Base-by-base conservation (phyloP, 495 filamentous ascomycete species). In the Emericellopsis terricola region DNA sequence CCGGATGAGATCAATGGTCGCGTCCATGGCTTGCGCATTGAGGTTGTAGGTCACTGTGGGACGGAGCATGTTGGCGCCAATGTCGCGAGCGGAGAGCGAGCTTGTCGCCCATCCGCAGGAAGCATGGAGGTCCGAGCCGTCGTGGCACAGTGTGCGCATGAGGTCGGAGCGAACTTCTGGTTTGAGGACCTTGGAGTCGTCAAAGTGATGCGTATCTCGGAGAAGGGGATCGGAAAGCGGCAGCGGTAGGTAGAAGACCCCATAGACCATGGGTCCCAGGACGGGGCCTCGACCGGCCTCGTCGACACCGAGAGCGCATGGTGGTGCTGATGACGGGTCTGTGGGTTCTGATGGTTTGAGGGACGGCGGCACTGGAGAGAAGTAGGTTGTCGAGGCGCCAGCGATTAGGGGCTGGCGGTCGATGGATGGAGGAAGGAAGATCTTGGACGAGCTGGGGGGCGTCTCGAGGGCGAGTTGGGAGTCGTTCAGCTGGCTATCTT, bases 11-110 rank as follows among this genome's bases (percentile, higher is more conserved):
- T 68, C 70, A n/a, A 91, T 68, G 1, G 89, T 97, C 0, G 89
- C 84, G 56, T 97, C 87, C 68, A 92, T 78, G 1, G 89, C 89
- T 53, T 96, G 89, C n/a, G 85, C 84, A 56, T 97, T 97, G 36
- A 97, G 65, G 49, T 97, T 97, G 56, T 94, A 94, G 1, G 41
- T 31, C 0, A 53, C 51, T 27, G 51, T 42, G 9, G 83, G 63
- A 18, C 66, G 64, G 50, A 94, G 67, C 78, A 92, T 91, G 32
- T 76, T 73, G 1, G 81, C 65, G 14, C 68, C 67, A 34, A 92
- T 92, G 51, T 87, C 80, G 23, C 81, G 71, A 10, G 85, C 81
- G 3, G 84, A 93, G 36, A 96, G 74, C 9, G 76, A 56, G 4
- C 76, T 71, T 4, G 78, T 69, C 8, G 82, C 84, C 73, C 81